Percentiles rank a stretch among this genome's conserved stretches.
Evolutionary conservation across 2,329 filamentous ascomycete species (phyloP).

Genomic region (Paecilomyces sp.): DNA sequence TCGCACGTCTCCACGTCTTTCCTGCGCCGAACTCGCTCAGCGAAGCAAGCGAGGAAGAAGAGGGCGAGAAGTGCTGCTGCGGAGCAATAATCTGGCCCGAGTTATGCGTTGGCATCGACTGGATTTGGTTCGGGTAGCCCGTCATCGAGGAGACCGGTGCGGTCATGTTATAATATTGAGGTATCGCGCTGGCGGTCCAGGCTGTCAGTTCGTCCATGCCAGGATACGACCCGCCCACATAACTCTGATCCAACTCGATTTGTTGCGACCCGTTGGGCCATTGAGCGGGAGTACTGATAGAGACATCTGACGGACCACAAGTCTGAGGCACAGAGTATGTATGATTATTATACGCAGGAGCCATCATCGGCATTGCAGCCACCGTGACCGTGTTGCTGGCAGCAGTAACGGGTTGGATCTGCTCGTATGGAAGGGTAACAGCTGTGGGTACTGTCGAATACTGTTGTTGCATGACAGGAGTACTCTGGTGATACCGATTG

Average conservation of each 20-base stretch:
- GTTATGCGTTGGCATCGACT: slow-evolving; percentile 15
- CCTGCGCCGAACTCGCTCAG: neutral
- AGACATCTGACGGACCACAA: slow-evolving; percentile 14
- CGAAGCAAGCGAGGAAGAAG: no score
- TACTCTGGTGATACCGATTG: neutral
- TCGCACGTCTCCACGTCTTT: slow-evolving; percentile 22
- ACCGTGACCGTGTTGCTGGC: slow-evolving; percentile 10
- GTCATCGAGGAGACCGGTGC: slow-evolving; percentile 15
- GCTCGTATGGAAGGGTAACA: neutral
- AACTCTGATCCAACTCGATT: slow-evolving; percentile 14
- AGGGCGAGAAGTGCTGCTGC: no score
- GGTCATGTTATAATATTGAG: slow-evolving; percentile 18
- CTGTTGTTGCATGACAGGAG: neutral
- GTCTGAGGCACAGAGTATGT: slow-evolving; percentile 19
- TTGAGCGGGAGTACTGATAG: slow-evolving; percentile 13
- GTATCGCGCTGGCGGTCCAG: slow-evolving; percentile 4
- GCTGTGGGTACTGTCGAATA: neutral
- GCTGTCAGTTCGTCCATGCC: neutral
- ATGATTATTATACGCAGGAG: slow-evolving; percentile 15
- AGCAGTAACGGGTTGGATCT: neutral
- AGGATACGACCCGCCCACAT: neutral
- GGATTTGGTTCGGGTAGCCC: slow-evolving; percentile 18
- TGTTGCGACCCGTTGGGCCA: slow-evolving; percentile 16
- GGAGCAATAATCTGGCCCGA: slow-evolving; percentile 1
- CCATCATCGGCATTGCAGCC: slow-evolving; percentile 17